Evolutionary conservation across 192 early-diverging fungal species (phyloP).

Genomic region (Rhizophlyctis rosea): DNA sequence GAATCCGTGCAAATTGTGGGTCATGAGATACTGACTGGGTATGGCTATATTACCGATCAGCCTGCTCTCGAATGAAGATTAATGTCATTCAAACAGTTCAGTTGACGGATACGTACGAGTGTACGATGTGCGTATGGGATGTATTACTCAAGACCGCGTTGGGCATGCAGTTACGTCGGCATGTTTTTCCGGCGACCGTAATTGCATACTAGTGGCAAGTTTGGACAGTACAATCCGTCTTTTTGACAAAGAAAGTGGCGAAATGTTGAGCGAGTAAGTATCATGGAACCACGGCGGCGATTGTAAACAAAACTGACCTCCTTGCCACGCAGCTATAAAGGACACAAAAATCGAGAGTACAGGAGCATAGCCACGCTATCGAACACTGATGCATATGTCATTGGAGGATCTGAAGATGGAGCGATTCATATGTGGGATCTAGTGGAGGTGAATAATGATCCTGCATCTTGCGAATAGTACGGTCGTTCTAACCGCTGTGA

Average conservation of each 20-base stretch:
- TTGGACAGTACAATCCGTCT: conserved; percentile 80
- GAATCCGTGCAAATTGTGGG: conserved; percentile 70
- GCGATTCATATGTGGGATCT: conserved; percentile 84
- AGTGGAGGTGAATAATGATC: conserved; percentile 48
- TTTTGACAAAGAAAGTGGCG: conserved; percentile 76
- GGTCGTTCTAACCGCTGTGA: conserved; percentile 3
- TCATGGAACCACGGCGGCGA: background rate
- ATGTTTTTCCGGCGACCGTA: conserved; percentile 59
- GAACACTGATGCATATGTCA: conserved; percentile 66
- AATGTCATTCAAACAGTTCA: conserved; percentile 38
- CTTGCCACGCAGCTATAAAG: conserved; percentile 69
- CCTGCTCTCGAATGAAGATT: background rate
- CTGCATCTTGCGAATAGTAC: background rate
- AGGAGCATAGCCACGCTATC: conserved; percentile 69
- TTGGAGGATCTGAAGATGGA: conserved; percentile 90
- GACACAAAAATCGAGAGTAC: conserved; percentile 79
- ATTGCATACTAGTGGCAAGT: conserved; percentile 71
- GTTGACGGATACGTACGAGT: conserved; percentile 79
- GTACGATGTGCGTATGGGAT: conserved; percentile 83
- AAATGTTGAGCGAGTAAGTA: conserved; percentile 65
- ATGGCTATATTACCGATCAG: conserved; percentile 7
- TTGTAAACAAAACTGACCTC: too few relatives aligned
- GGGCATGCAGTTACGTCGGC: conserved; percentile 76
- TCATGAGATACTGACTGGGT: conserved; percentile 73
- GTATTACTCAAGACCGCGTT: conserved; percentile 65